Percentiles rank a stretch among this genome's conserved stretches.
These are phyloP conservation scores for Apiospora marii DNA, from an alignment of 2,329 filamentous ascomycete species.

Conservation along the genomic window DNA sequence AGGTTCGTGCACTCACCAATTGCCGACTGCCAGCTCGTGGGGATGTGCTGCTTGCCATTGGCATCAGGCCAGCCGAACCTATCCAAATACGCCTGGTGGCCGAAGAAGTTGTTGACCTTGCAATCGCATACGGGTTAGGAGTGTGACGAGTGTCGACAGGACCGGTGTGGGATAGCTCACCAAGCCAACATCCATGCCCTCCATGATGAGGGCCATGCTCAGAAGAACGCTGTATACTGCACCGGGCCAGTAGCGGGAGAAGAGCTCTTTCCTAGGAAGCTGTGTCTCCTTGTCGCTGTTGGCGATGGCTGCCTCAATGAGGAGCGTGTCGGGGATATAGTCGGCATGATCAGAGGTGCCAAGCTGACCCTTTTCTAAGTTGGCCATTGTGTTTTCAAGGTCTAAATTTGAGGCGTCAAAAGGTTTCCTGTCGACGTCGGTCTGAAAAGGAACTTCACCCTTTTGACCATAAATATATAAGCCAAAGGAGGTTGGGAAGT, in stretches of 20 bases:
- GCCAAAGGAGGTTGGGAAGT: neutral
- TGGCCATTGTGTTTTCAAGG: neutral
- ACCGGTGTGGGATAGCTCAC: conserved; percentile 14
- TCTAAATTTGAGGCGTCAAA: neutral
- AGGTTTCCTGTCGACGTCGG: neutral
- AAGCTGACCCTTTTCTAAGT: neutral
- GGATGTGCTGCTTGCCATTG: conserved; percentile 50
- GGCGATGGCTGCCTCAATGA: conserved; percentile 45
- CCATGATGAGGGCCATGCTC: conserved; percentile 43
- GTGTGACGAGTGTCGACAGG: too few species aligned
- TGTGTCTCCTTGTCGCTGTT: conserved; percentile 40
- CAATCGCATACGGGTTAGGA: neutral
- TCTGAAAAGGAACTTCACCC: neutral
- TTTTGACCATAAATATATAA: neutral
- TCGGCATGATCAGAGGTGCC: conserved; percentile 34
- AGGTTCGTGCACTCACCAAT: conserved; percentile 35
- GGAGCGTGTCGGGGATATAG: conserved; percentile 38
- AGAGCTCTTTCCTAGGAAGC: conserved; percentile 43
- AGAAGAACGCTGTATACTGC: conserved; percentile 41
- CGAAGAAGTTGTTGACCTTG: conserved; percentile 47
- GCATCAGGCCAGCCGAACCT: conserved; percentile 45
- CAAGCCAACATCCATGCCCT: conserved; percentile 48
- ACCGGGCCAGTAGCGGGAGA: conserved; percentile 41
- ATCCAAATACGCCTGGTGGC: conserved; percentile 39
- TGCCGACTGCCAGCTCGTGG: conserved; percentile 53